Conservation (phyloP, 2,329 filamentous ascomycete genomes). For the Chaetomium sp. region DNA sequence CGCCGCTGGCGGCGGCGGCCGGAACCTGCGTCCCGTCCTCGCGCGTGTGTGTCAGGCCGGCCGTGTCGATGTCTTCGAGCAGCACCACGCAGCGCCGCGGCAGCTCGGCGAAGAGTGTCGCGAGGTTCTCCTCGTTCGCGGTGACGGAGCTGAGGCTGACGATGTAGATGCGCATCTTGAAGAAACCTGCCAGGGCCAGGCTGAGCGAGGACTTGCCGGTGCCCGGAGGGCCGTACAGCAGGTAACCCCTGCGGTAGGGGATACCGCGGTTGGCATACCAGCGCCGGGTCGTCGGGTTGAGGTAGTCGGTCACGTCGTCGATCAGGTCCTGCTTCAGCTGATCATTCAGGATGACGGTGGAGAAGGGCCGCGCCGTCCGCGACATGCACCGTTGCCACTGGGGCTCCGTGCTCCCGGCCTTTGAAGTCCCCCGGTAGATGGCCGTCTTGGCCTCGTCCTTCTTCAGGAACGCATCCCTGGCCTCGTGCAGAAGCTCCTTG, state of each 20-base stretch:
- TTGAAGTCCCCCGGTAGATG: constrained; percentile 62
- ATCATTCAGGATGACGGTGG: constrained; percentile 66
- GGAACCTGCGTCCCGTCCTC: constrained; percentile 37
- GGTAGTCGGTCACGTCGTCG: constrained; percentile 63
- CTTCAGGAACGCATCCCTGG: constrained; percentile 56
- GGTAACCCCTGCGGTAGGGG: constrained; percentile 80
- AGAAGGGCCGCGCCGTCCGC: constrained; percentile 61
- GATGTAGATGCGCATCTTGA: constrained; percentile 72
- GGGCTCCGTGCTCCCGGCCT: constrained; percentile 46
- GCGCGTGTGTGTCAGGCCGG: constrained; percentile 66
- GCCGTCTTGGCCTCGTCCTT: constrained; percentile 64
- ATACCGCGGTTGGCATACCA: constrained; percentile 87
- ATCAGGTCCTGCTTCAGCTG: constrained; percentile 61
- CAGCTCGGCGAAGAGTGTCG: constrained; percentile 65
- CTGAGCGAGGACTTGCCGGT: constrained; percentile 77
- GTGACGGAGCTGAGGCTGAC: constrained; percentile 65
- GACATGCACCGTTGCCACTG: constrained; percentile 65
- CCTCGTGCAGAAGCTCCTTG: constrained; percentile 64
- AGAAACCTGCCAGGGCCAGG: constrained; percentile 69
- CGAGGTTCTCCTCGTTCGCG: constrained; percentile 67
- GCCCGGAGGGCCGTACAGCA: constrained; percentile 78
- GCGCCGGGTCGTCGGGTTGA: constrained; percentile 62
- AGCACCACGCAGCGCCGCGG: constrained; percentile 72
- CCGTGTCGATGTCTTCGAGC: constrained; percentile 75
- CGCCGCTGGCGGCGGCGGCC: constrained; percentile 26